These are phyloP conservation scores for Termitomyces sp. DNA, from an alignment of 768 basidiomycete genomes.

Conservation along the genomic window DNA sequence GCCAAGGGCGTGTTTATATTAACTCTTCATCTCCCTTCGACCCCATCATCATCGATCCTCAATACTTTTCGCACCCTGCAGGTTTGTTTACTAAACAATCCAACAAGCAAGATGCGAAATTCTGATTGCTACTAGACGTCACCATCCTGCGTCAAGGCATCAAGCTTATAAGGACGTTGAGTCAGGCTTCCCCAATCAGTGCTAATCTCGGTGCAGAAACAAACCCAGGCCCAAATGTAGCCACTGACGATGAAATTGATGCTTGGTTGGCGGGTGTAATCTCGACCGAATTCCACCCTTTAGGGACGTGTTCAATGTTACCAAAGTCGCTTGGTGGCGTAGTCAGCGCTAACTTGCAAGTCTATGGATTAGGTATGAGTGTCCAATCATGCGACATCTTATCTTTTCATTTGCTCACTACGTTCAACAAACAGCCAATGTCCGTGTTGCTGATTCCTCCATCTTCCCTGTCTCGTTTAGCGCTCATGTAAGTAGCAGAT, in stretches of 20 bases:
- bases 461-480: constrained; percentile 24
- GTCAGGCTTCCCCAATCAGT: constrained; percentile 47
- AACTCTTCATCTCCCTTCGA: constrained; percentile 59
- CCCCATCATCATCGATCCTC: constrained; percentile 59
- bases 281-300: constrained; percentile 61
- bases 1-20: constrained; percentile 61
- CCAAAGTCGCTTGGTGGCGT: constrained; percentile 55
- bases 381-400: background rate
- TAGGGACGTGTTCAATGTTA: constrained; percentile 56
- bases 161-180: constrained; percentile 58
- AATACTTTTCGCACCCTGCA: constrained; percentile 56
- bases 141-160: constrained; percentile 54
- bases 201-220: constrained; percentile 41
- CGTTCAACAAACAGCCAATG: constrained; percentile 31
- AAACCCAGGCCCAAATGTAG: constrained; percentile 45
- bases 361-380: constrained; percentile 44
- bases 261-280: constrained; percentile 41
- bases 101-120: background rate
- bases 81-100: constrained; percentile 27
- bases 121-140: constrained; percentile 29
- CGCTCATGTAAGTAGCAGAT: constrained; percentile 20
- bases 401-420: background rate
- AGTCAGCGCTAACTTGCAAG: constrained; percentile 50
- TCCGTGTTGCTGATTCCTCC: constrained; percentile 33
- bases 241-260: constrained; percentile 56